Evolutionary conservation across 2,329 filamentous ascomycete genomes (phyloP).

Genomic region (Blastomyces gilchristii): DNA sequence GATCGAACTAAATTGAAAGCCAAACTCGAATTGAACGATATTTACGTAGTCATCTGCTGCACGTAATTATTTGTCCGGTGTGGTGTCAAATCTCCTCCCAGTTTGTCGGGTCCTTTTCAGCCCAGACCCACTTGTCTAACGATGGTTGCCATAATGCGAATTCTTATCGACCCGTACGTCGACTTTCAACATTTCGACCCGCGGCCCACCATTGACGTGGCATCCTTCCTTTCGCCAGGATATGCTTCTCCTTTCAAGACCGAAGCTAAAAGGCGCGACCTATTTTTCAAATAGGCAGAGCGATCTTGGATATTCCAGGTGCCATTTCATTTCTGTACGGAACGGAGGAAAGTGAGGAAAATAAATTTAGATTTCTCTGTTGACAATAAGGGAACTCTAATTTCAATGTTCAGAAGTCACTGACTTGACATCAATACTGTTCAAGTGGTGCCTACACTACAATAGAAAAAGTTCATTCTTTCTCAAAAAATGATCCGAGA

Average conservation of each 20-base stretch:
- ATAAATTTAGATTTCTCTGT: background rate
- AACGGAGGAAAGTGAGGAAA: background rate
- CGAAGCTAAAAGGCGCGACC: background rate
- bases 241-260: background rate
- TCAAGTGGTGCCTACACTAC: background rate
- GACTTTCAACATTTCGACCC: background rate
- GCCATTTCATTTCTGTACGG: background rate
- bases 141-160: background rate
- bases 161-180: background rate
- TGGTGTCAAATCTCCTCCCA: slow-evolving; percentile 4
- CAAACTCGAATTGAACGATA: background rate
- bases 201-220: slow-evolving; percentile 5
- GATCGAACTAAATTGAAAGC: background rate
- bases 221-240: background rate
- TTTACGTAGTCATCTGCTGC: background rate
- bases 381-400: background rate
- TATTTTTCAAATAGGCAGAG: background rate
- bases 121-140: background rate
- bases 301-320: background rate
- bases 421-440: background rate
- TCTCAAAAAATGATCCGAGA: background rate
- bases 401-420: background rate
- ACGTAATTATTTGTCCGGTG: background rate
- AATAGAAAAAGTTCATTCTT: background rate
- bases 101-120: slow-evolving; percentile 9